These are phyloP conservation scores for Polytrichum commune DNA, from an alignment of 225 moss, liverwort and hornwort species.

Conservation along the genomic window DNA sequence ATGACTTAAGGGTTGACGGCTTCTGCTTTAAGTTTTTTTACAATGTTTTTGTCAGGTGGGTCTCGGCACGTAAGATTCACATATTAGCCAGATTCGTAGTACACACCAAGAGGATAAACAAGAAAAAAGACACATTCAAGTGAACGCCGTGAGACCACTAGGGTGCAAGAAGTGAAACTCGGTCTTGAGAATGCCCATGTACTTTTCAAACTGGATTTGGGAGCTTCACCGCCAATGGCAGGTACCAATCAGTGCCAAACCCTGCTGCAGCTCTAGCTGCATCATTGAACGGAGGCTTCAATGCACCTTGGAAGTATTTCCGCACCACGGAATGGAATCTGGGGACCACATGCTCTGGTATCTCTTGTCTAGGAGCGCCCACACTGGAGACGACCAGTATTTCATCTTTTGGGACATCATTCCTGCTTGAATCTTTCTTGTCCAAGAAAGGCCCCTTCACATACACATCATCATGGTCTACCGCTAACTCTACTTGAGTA, in stretches of 20 bases:
- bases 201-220: no score
- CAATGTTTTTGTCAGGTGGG: no score
- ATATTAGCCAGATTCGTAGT: no score
- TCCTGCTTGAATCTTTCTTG: background rate
- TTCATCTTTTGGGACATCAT: no score
- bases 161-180: no score
- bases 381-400: background rate
- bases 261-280: slow-evolving; percentile 49
- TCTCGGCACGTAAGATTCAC: no score
- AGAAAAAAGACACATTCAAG: no score
- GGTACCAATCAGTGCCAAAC: slow-evolving; percentile 52
- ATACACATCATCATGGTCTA: background rate
- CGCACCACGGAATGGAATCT: slow-evolving; percentile 41
- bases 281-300: slow-evolving; percentile 58
- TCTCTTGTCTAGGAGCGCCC: background rate
- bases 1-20: no score
- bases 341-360: slow-evolving; percentile 12
- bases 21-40: no score
- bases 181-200: no score
- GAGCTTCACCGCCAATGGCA: slow-evolving; percentile 22
- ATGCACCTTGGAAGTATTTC: slow-evolving; percentile 40
- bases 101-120: no score
- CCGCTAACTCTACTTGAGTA: background rate
- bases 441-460: background rate
- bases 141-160: background rate